Evolutionary conservation across 1,284 basidiomycete genomes (phyloP).

Genomic region (Entoloma clypeatum): DNA sequence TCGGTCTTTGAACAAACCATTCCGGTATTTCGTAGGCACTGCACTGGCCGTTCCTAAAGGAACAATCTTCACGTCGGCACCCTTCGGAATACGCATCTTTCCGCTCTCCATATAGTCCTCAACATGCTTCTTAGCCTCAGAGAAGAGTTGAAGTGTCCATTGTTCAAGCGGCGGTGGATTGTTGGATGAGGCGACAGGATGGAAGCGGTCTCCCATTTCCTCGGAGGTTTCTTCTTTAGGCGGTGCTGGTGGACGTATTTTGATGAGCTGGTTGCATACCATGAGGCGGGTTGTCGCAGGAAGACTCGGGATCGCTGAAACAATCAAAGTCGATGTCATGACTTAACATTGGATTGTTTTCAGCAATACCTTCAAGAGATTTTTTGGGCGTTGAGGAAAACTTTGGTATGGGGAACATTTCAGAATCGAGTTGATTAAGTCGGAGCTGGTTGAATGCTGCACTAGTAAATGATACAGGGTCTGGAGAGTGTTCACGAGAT

Average conservation of each 20-base stretch:
- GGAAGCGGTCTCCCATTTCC: conserved; percentile 45
- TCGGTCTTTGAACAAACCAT: conserved; percentile 48
- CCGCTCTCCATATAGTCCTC: conserved; percentile 20
- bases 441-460: conserved; percentile 71
- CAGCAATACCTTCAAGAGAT: conserved; percentile 39
- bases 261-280: conserved; percentile 33
- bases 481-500: conserved; percentile 54
- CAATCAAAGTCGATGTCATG: background rate
- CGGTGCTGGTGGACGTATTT: conserved; percentile 45
- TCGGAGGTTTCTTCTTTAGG: conserved; percentile 34
- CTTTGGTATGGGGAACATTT: conserved; percentile 73
- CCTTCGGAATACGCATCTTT: conserved; percentile 30
- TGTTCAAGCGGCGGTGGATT: conserved; percentile 33
- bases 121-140: conserved; percentile 29
- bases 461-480: conserved; percentile 75
- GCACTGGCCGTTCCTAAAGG: conserved; percentile 90
- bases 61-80: conserved; percentile 68
- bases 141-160: conserved; percentile 34
- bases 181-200: conserved; percentile 34
- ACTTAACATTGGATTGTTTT: too few species aligned
- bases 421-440: conserved; percentile 67
- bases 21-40: conserved; percentile 79
- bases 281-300: conserved; percentile 45
- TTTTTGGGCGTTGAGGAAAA: conserved; percentile 41
- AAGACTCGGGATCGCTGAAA: conserved; percentile 45